Evolutionary conservation across 2,329 filamentous ascomycete genomes (phyloP).

Genomic region (Cladosporium sp.): DNA sequence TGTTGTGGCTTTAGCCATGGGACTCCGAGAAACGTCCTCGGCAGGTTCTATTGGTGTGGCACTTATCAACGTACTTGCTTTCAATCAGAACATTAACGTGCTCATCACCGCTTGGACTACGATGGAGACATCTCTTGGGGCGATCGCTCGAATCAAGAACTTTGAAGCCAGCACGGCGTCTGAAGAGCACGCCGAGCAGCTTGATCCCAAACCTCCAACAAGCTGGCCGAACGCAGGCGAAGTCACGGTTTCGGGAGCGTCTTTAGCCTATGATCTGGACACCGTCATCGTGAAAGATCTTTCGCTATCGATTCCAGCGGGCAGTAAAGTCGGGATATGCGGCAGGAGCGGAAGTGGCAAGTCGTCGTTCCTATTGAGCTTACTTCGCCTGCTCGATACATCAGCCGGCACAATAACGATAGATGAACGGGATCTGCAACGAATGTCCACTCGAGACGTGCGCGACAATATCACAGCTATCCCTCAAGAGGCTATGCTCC

Average conservation of each 20-base stretch:
- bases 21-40: slow-evolving; percentile 41
- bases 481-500: slow-evolving; percentile 54
- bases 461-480: slow-evolving; percentile 48
- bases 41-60: slow-evolving; percentile 55
- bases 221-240: background rate
- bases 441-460: slow-evolving; percentile 45
- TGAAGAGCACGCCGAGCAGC: slow-evolving; percentile 10
- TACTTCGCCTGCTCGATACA: slow-evolving; percentile 52
- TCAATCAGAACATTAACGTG: slow-evolving; percentile 53
- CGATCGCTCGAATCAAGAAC: slow-evolving; percentile 55
- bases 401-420: slow-evolving; percentile 46
- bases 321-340: slow-evolving; percentile 53
- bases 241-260: background rate
- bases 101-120: slow-evolving; percentile 56
- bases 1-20: slow-evolving; percentile 36
- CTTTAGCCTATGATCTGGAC: slow-evolving; percentile 44
- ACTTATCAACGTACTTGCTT: slow-evolving; percentile 54
- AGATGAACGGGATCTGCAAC: slow-evolving; percentile 50
- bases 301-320: slow-evolving; percentile 48
- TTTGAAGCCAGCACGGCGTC: slow-evolving; percentile 37
- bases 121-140: slow-evolving; percentile 59
- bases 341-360: slow-evolving; percentile 58
- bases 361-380: slow-evolving; percentile 49
- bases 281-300: slow-evolving; percentile 55
- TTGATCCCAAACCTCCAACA: background rate